Evolutionary conservation across 345 rosid genomes (phyloP).

Genomic region (Brassica cretica): DNA sequence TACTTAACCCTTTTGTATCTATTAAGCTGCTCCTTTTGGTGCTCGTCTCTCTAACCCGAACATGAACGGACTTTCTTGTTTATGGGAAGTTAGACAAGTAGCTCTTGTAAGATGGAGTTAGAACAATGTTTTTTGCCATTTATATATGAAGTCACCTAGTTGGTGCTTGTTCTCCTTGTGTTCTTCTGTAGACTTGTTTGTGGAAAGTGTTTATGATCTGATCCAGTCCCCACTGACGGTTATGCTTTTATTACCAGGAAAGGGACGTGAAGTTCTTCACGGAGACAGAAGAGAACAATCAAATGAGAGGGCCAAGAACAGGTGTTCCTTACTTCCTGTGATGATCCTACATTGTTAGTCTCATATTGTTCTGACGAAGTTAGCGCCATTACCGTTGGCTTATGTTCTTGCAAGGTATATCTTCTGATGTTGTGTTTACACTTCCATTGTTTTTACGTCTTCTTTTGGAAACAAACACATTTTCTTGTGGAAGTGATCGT

Average conservation of each 20-base stretch:
- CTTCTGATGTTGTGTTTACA: constrained; percentile 34
- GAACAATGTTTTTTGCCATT: not conserved
- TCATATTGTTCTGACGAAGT: constrained; percentile 32
- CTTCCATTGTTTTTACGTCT: constrained; percentile 17
- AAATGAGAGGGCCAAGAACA: constrained; percentile 99
- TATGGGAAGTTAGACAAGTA: not conserved
- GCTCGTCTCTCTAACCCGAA: constrained; percentile 1
- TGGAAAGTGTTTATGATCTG: not conserved
- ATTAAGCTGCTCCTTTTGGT: not conserved
- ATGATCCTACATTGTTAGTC: constrained; percentile 9
- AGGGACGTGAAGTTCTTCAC: constrained; percentile 98
- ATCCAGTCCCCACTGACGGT: constrained; percentile 1
- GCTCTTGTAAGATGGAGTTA: not conserved
- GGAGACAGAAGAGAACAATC: constrained; percentile 98
- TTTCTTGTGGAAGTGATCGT: constrained; percentile 33
- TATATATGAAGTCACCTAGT: not conserved
- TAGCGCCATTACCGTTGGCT: constrained; percentile 25
- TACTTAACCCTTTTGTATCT: not conserved
- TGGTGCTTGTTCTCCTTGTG: not conserved
- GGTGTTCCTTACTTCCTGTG: constrained; percentile 92
- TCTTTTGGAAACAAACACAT: constrained; percentile 22
- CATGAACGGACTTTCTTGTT: not conserved
- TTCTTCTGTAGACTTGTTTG: not conserved
- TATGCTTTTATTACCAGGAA: constrained; percentile 51
- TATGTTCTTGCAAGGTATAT: constrained; percentile 42